Evolutionary conservation across 495 filamentous ascomycete genomes (phyloP), one percentile per base, ranked within the genome.

Genomic region (Xylaria curta): DNA sequence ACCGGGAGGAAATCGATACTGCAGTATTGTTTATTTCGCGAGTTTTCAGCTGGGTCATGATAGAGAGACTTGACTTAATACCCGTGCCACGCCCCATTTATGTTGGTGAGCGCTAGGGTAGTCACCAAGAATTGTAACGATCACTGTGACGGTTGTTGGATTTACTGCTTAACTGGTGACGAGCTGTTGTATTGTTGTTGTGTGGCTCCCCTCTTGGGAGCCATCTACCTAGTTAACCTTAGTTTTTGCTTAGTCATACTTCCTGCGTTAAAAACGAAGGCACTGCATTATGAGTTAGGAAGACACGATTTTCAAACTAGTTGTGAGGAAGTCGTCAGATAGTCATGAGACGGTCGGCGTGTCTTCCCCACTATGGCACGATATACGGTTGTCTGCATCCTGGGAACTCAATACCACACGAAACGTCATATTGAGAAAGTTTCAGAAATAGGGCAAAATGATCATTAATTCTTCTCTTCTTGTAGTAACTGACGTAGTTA

Each of bases 41-140:
- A 56, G 24, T 26, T 56, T 56, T 56, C 51, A 56, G 51, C 51
- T 56, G 51, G 51, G 51, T 56, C 51, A 56, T 10, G 51, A 56
- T 56, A 56, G 51, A 56, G 51, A 56, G 51, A 56, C 51, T 56
- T 56, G 24, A 56, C 21, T 56, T 56, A 56, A 56, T 56, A 28
- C 51, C 24, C 13, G 51, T 56, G 51, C 51, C 51, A 56, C 24
- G 51, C 51, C 51, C 51, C 51, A 56, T 24, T 56, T 28, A 56
- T 28, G 51, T 56, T 56, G 51, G 51, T 56, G 51, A 56, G 51
- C 51, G 51, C 51, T 56, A 56, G 24, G 51, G 51, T 28, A 56
- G 51, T 56, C 5, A 13, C n/a, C 5, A 13, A 54, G 51, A 54
- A 33, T 33, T 33, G 31, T 33, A 33, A 33, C 31, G 4, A 33